Percentiles rank a stretch among this genome's conserved stretches.
These are phyloP conservation scores for Chionographis japonica DNA, from an alignment of 106 monocot species.

Conservation along the genomic window DNA sequence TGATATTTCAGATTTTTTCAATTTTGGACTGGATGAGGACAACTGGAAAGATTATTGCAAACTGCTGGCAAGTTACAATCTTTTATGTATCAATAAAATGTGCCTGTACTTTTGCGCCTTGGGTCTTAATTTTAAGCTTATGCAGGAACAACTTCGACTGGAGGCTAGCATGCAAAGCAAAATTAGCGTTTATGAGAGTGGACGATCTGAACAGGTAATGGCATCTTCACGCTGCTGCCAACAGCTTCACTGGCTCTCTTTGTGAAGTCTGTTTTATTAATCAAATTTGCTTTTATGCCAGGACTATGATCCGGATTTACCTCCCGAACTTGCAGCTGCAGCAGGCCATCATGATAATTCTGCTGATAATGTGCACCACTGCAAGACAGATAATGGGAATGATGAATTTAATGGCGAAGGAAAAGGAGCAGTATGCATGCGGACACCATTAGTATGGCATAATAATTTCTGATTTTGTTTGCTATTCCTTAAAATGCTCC, in stretches of 20 bases:
- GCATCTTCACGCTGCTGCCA: not conserved
- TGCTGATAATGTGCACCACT: slow-evolving; percentile 36
- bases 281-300: slow-evolving; percentile 16
- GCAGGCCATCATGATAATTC: slow-evolving; percentile 63
- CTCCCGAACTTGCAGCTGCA: slow-evolving; percentile 98
- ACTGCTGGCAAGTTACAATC: slow-evolving; percentile 49
- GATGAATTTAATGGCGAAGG: slow-evolving; percentile 53
- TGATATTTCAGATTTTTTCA: slow-evolving; percentile 90
- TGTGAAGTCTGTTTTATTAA: not conserved
- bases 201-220: slow-evolving; percentile 79
- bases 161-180: slow-evolving; percentile 97
- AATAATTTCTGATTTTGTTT: slow-evolving; percentile 4
- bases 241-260: not conserved
- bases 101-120: not conserved
- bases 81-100: not conserved
- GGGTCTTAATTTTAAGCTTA: slow-evolving; percentile 4
- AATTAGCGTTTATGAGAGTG: slow-evolving; percentile 97
- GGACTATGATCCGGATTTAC: slow-evolving; percentile 99
- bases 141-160: slow-evolving; percentile 82
- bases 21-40: slow-evolving; percentile 91
- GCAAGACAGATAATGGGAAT: slow-evolving; percentile 45
- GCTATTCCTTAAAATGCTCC: not conserved
- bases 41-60: slow-evolving; percentile 86
- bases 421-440: slow-evolving; percentile 28
- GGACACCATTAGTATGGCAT: slow-evolving; percentile 56